Percentiles rank a stretch among this genome's conserved stretches.
phyloP scores from a whole-genome alignment of 805 yeast genomes.

The Wickerhamomyces ciferrii region DNA sequence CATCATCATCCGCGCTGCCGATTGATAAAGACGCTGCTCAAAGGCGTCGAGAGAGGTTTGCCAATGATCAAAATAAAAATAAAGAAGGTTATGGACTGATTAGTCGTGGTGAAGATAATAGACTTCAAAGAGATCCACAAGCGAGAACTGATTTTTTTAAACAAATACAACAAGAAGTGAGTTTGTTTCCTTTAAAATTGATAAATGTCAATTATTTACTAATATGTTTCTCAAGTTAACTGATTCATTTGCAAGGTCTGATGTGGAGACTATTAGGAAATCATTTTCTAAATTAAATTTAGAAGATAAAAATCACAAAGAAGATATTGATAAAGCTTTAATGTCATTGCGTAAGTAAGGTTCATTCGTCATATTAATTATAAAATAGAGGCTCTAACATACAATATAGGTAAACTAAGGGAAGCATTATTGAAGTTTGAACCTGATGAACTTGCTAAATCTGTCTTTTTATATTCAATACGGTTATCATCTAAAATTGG shows the following conservation, averaged over 20 bases:
- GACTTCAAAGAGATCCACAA: slow-evolving; percentile 37
- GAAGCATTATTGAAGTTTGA: slow-evolving; percentile 42
- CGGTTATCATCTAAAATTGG: slow-evolving; percentile 41
- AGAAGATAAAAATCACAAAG: not conserved
- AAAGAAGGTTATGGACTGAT: slow-evolving; percentile 42
- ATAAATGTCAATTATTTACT: too few species aligned
- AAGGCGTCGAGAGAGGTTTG: slow-evolving; percentile 30
- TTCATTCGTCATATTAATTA: too few species aligned
- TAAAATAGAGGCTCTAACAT: not conserved
- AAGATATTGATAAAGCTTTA: slow-evolving; percentile 24
- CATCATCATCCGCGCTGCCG: not conserved
- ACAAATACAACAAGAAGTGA: slow-evolving; percentile 26
- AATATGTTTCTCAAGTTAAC: slow-evolving; percentile 1
- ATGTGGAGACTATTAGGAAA: not conserved
- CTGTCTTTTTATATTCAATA: slow-evolving; percentile 46
- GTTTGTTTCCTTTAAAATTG: too few species aligned
- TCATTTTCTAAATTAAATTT: not conserved
- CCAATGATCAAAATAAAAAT: slow-evolving; percentile 16
- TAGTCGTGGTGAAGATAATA: slow-evolving; percentile 54
- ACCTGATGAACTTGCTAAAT: slow-evolving; percentile 36
- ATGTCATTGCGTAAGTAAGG: slow-evolving; percentile 28
- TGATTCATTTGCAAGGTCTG: not conserved
- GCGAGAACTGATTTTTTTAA: slow-evolving; percentile 37
- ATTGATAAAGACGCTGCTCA: slow-evolving; percentile 10
- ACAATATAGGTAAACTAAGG: slow-evolving; percentile 40